Percentiles rank a stretch among this genome's conserved stretches.
Evolutionary conservation across 2,329 filamentous ascomycete species (phyloP).

Genomic region (Pyricularia grisea): DNA sequence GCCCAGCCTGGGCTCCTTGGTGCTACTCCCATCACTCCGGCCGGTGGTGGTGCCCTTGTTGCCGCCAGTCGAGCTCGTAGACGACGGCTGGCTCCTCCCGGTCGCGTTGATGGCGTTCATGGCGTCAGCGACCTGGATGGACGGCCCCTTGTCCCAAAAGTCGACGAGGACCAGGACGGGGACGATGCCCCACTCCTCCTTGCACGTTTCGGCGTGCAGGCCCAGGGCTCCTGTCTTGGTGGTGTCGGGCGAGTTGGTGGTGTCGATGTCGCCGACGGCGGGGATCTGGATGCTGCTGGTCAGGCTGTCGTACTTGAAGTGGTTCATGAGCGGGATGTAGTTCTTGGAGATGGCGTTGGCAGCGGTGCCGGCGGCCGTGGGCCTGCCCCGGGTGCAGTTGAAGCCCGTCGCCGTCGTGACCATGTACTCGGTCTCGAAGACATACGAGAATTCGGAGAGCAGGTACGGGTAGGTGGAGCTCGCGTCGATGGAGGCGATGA

Average conservation of each 20-base stretch:
- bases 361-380: slow-evolving; percentile 37
- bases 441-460: slow-evolving; percentile 51
- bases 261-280: slow-evolving; percentile 47
- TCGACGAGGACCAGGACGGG: slow-evolving; percentile 74
- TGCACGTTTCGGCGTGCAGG: slow-evolving; percentile 43
- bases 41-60: not conserved
- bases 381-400: slow-evolving; percentile 63
- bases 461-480: slow-evolving; percentile 42
- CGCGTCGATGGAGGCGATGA: slow-evolving; percentile 48
- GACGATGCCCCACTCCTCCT: slow-evolving; percentile 45
- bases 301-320: slow-evolving; percentile 59
- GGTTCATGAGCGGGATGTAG: slow-evolving; percentile 67
- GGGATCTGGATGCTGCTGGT: slow-evolving; percentile 49
- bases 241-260: slow-evolving; percentile 56
- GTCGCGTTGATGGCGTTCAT: slow-evolving; percentile 46
- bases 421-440: slow-evolving; percentile 68
- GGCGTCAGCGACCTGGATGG: slow-evolving; percentile 58
- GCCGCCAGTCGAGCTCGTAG: slow-evolving; percentile 3
- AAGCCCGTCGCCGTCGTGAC: slow-evolving; percentile 54
- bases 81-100: slow-evolving; percentile 3
- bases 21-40: slow-evolving; percentile 9
- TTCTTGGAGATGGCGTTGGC: slow-evolving; percentile 44
- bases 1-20: slow-evolving; percentile 12
- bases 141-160: slow-evolving; percentile 65
- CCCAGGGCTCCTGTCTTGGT: slow-evolving; percentile 43